Evolutionary conservation across 1,139 yeast species (phyloP), one percentile per base, ranked within the genome.

Genomic region (Hanseniaspora uvarum): DNA sequence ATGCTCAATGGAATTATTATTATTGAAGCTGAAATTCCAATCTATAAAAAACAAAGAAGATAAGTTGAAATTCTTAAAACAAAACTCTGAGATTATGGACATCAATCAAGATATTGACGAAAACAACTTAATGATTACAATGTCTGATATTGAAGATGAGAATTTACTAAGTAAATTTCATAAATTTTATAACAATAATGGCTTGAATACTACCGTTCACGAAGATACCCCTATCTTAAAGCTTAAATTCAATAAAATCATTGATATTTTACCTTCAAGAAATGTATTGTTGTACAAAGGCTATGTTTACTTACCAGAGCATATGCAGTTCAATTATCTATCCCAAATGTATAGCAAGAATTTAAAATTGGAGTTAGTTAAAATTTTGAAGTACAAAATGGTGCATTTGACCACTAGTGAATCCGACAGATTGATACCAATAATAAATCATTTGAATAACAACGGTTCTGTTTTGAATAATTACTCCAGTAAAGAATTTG

Each of bases 341-440:
- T 72, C 82, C 0, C 73, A 71, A 43, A 96, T 87, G 65, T 89
- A 83, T 64, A 72, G 79, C 52, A 74, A 73, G 16, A 71, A 71
- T 53, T 72, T 94, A 51, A 66, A 68, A 4, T 66, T 70, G 10
- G 79, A 80, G 38, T 72, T 92, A 57, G 68, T 81, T 23, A 50
- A 44, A 28, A 50, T 50, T 21, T 24, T 44, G 4, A 50, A 50
- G 33, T 71, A 74, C 56, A 86, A 97, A 0, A 83, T 87, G 61
- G 85, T 84, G 61, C 77, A 85, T 24, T 70, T 89, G 54, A 95
- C 96, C 2, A 71, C 92, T 55, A 96, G 88, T 63, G 97, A 92
- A 69, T 96, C 89, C 64, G 95, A 88, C 65, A 74, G 99, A 57
- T 69, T 92, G 48, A 70, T 87, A 46, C 97, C 97, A 0, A 78